Conservation (phyloP, 2,329 filamentous ascomycete genomes). For the Cladophialophora psammophila region DNA sequence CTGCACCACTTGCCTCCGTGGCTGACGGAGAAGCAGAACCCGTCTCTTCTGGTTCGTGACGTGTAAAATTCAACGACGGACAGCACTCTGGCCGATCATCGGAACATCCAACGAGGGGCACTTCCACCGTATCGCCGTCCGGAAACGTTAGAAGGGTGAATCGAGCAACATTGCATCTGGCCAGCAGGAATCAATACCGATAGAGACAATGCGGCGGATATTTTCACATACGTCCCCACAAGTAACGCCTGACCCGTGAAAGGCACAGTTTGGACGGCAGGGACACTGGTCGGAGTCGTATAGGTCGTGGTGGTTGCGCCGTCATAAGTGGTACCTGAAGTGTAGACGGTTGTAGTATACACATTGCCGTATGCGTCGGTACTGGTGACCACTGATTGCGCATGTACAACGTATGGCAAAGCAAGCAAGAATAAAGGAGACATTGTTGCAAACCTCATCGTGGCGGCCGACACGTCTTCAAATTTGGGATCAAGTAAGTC, state of each 20-base stretch:
- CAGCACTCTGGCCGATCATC: constrained; percentile 36
- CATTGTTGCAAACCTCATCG: constrained; percentile 11
- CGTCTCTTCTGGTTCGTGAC: constrained; percentile 17
- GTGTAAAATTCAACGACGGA: constrained; percentile 29
- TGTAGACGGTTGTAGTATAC: constrained; percentile 22
- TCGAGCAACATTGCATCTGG: constrained; percentile 27
- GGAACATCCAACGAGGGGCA: constrained; percentile 33
- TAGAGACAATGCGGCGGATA: background rate
- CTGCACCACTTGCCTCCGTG: constrained; percentile 14
- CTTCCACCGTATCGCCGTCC: constrained; percentile 29
- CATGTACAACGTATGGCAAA: constrained; percentile 2
- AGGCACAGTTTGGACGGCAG: constrained; percentile 28
- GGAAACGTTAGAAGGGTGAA: constrained; percentile 32
- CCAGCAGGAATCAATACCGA: background rate
- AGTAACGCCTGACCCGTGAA: constrained; percentile 32
- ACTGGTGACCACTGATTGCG: constrained; percentile 11
- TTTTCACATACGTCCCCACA: constrained; percentile 28
- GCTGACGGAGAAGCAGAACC: constrained; percentile 12
- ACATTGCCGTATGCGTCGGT: constrained; percentile 15
- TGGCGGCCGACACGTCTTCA: background rate
- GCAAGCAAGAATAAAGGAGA: constrained; percentile 11
- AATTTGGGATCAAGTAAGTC: background rate
- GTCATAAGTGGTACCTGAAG: constrained; percentile 17
- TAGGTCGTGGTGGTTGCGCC: constrained; percentile 15
- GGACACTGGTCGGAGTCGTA: constrained; percentile 21